Percentiles rank a stretch among this genome's conserved stretches.
These are phyloP conservation scores for Platanthera zijinensis DNA, from an alignment of 106 monocot species.

Conservation along the genomic window DNA sequence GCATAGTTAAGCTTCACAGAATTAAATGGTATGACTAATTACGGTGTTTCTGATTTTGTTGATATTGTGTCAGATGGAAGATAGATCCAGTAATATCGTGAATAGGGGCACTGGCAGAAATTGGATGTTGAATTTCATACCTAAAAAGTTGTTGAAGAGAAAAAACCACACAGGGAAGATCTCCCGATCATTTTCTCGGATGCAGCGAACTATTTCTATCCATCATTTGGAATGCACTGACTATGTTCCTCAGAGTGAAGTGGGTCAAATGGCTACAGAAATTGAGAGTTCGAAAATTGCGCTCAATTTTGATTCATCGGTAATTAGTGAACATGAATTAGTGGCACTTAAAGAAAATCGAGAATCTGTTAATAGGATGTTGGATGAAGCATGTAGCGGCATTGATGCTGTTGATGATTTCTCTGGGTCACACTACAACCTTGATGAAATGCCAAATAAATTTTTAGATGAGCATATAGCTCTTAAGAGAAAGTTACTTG, in stretches of 20 bases:
- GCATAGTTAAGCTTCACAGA: neutral
- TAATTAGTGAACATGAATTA: neutral
- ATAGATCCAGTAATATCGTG: conserved; percentile 7
- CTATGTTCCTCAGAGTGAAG: conserved; percentile 29
- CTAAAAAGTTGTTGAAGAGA: conserved; percentile 27
- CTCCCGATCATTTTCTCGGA: conserved; percentile 29
- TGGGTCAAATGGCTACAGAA: neutral
- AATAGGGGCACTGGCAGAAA: conserved; percentile 26
- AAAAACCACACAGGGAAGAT: conserved; percentile 26
- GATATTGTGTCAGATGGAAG: conserved; percentile 14
- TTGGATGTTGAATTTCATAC: conserved; percentile 26
- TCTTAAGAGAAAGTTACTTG: conserved; percentile 9
- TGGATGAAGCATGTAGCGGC: conserved; percentile 7
- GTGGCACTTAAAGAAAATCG: neutral
- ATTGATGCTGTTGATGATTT: neutral
- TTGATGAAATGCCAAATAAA: conserved; percentile 9
- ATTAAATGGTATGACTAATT: neutral
- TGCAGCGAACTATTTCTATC: conserved; percentile 56
- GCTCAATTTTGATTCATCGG: conserved; percentile 8
- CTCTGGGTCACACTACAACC: neutral
- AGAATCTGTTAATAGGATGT: neutral
- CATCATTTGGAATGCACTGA: conserved; percentile 73
- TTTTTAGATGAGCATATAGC: conserved; percentile 8
- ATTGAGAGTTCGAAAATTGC: conserved; percentile 10
- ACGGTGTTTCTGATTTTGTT: neutral